Conservation (phyloP, 495 filamentous ascomycete species). For the Talaromyces adpressus region DNA sequence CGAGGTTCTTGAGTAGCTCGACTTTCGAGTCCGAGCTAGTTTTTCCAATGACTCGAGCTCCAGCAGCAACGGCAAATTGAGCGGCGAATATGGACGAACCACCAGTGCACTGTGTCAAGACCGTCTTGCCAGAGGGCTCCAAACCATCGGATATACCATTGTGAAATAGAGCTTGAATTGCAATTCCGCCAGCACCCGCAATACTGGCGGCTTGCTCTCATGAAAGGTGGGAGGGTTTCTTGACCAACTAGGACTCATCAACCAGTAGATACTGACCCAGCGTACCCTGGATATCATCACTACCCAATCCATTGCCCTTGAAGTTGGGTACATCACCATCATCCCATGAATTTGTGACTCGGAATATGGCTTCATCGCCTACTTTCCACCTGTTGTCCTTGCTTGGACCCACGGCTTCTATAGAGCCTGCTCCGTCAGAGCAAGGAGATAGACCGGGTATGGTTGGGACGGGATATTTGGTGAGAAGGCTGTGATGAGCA, state of each 20-base stretch:
- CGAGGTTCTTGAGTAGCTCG: conserved; percentile 44
- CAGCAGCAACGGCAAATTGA: conserved; percentile 66
- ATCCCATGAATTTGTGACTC: not conserved
- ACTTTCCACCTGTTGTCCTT: conserved; percentile 44
- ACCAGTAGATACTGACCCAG: conserved; percentile 61
- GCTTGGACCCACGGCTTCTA: conserved; percentile 59
- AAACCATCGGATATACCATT: conserved; percentile 30
- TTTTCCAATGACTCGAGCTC: conserved; percentile 65
- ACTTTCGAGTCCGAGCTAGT: conserved; percentile 59
- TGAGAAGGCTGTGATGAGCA: conserved; percentile 11
- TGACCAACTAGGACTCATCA: conserved; percentile 53
- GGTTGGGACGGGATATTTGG: conserved; percentile 21
- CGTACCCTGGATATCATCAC: conserved; percentile 46
- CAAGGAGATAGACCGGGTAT: conserved; percentile 16
- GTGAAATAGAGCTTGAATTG: conserved; percentile 63
- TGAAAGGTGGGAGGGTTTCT: conserved; percentile 46
- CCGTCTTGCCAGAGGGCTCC: conserved; percentile 36
- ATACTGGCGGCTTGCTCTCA: conserved; percentile 54
- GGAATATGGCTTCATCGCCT: not conserved
- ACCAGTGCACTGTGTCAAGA: conserved; percentile 66
- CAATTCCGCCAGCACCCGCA: conserved; percentile 58
- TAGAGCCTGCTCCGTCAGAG: conserved; percentile 64
- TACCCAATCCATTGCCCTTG: not conserved
- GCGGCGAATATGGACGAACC: conserved; percentile 64
- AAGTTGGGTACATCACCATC: not conserved